A percentile compares a stretch with the other conserved stretches of the same genome.
Conservation (phyloP, 2,329 filamentous ascomycete genomes). For the Talaromyces atroroseus region DNA sequence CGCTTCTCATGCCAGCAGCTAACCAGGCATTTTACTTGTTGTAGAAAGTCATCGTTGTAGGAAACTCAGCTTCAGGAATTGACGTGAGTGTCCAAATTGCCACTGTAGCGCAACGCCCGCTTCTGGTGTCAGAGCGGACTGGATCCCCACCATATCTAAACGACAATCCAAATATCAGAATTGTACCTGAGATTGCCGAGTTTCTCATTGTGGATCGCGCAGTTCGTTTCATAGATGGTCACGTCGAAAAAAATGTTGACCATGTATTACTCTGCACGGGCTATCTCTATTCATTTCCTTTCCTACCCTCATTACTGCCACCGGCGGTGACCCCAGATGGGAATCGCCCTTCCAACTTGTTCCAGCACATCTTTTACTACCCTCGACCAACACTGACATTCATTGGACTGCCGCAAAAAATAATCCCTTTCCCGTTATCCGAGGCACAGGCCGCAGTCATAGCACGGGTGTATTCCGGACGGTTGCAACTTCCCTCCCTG, state of each 20-base stretch:
- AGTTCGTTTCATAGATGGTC: slow-evolving; percentile 62
- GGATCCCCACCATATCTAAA: slow-evolving; percentile 41
- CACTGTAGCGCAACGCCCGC: slow-evolving; percentile 51
- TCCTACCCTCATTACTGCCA: slow-evolving; percentile 49
- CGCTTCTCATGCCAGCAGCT: background rate
- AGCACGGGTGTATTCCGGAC: slow-evolving; percentile 69
- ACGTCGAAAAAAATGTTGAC: slow-evolving; percentile 63
- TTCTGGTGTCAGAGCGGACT: slow-evolving; percentile 60
- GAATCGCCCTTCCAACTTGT: slow-evolving; percentile 64
- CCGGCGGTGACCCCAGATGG: slow-evolving; percentile 63
- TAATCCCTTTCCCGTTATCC: slow-evolving; percentile 80
- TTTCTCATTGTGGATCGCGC: slow-evolving; percentile 49
- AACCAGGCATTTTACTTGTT: background rate
- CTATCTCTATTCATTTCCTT: slow-evolving; percentile 80
- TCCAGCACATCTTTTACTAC: slow-evolving; percentile 73
- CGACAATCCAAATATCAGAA: slow-evolving; percentile 49
- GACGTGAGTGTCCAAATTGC: slow-evolving; percentile 78
- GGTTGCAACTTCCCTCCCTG: slow-evolving; percentile 57
- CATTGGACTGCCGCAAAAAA: slow-evolving; percentile 66
- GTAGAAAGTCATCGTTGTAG: slow-evolving; percentile 70
- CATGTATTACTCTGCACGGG: slow-evolving; percentile 81
- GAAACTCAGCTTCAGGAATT: slow-evolving; percentile 75
- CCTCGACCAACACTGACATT: slow-evolving; percentile 74
- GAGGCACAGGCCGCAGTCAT: slow-evolving; percentile 76
- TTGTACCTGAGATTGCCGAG: slow-evolving; percentile 46